Conservation (phyloP, 768 basidiomycete species). For the Collybia sordida region DNA sequence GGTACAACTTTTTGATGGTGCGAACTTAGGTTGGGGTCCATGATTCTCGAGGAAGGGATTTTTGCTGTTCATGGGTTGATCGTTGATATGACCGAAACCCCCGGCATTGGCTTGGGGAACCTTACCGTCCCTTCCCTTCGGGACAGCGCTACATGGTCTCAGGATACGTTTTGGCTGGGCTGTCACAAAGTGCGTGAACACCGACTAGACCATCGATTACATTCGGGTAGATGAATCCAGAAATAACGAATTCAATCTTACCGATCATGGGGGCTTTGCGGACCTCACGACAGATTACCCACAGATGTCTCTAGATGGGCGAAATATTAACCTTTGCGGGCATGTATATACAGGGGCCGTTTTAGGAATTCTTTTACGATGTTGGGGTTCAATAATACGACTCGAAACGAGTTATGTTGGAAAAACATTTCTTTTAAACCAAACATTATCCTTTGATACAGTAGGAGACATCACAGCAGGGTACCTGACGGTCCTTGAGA, state of each 20-base stretch:
- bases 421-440: conserved; percentile 7
- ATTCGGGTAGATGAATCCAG: background rate
- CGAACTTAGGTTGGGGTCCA: conserved; percentile 4
- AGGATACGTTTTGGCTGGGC: conserved; percentile 23
- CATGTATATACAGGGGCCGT: conserved; percentile 22
- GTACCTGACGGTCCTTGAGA: conserved; percentile 4
- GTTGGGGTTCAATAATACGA: conserved; percentile 9
- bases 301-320: conserved; percentile 14
- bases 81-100: conserved; percentile 17
- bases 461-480: conserved; percentile 3
- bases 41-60: conserved; percentile 17
- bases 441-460: background rate
- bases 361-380: conserved; percentile 15
- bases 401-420: conserved; percentile 15
- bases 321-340: conserved; percentile 13
- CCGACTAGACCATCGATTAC: conserved; percentile 21
- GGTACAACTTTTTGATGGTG: conserved; percentile 7
- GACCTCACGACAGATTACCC: conserved; percentile 13
- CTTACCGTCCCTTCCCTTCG: conserved; percentile 8
- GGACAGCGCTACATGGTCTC: conserved; percentile 16
- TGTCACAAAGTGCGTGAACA: conserved; percentile 18
- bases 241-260: too few relatives aligned
- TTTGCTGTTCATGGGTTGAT: conserved; percentile 17
- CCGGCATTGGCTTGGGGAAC: conserved; percentile 17
- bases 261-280: background rate